Evolutionary conservation across 805 yeast species (phyloP).

Genomic region (Yamadazyma sp.): DNA sequence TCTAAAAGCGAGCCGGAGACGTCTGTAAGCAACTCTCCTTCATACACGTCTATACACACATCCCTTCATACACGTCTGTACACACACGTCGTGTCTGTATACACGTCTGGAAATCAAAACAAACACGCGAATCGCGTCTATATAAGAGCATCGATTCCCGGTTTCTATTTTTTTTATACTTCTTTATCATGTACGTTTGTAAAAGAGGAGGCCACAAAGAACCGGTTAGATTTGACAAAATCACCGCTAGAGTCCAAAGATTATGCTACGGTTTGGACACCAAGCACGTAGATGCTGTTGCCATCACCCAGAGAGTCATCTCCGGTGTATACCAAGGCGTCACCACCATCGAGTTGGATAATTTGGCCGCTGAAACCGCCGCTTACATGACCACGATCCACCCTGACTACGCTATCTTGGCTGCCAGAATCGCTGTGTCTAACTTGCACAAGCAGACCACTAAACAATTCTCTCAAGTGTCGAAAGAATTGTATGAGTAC

Average conservation of each 20-base stretch:
- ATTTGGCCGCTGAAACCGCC: constrained; percentile 90
- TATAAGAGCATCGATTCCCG: constrained; percentile 6
- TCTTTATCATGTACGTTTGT: constrained; percentile 64
- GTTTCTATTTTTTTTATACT: background rate
- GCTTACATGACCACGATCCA: constrained; percentile 97
- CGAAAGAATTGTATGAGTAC: constrained; percentile 70
- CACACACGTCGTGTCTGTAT: constrained; percentile 1
- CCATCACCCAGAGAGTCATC: constrained; percentile 92
- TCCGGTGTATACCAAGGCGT: constrained; percentile 98
- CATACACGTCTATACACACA: constrained; percentile 1
- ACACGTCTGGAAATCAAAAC: constrained; percentile 1
- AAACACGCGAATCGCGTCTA: constrained; percentile 9
- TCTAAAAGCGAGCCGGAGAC: too few relatives aligned
- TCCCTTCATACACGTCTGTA: constrained; percentile 2
- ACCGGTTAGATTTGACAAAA: constrained; percentile 93
- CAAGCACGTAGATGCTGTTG: constrained; percentile 89
- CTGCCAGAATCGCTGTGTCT: constrained; percentile 94
- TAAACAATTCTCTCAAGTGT: constrained; percentile 76
- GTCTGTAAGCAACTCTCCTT: constrained; percentile 1
- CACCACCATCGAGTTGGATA: constrained; percentile 74
- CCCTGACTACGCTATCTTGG: constrained; percentile 95
- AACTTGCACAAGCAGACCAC: constrained; percentile 94
- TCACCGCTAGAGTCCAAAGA: constrained; percentile 88
- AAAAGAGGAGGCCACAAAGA: constrained; percentile 95
- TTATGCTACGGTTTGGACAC: constrained; percentile 93